Percentiles rank a stretch among this genome's conserved stretches.
Evolutionary conservation across 768 basidiomycete species (phyloP).

Genomic region (Jaapia argillacea): DNA sequence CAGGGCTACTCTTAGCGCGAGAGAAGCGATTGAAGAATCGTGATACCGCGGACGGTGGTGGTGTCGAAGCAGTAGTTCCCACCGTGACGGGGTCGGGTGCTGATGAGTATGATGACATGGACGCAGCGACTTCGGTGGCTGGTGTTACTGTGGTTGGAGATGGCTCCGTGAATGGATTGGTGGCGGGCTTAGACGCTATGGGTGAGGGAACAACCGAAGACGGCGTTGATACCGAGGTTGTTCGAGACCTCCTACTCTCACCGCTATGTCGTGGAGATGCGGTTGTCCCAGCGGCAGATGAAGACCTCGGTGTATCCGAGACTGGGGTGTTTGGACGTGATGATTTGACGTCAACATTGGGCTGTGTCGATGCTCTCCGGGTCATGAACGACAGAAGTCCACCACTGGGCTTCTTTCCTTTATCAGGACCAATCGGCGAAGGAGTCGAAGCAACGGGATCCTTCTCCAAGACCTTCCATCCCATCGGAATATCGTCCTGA

Average conservation of each 20-base stretch:
- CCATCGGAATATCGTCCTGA: constrained; percentile 54
- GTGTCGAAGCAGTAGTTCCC: constrained; percentile 7
- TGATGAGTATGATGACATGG: no score
- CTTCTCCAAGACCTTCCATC: constrained; percentile 58
- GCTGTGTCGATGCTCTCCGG: constrained; percentile 24
- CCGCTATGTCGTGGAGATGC: neutral
- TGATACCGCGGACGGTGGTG: constrained; percentile 59
- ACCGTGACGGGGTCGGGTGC: constrained; percentile 12
- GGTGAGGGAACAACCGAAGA: no score
- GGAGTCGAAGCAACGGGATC: no score
- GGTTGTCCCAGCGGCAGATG: constrained; percentile 2
- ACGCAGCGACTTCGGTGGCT: neutral
- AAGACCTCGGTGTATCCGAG: constrained; percentile 5
- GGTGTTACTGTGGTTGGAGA: constrained; percentile 10
- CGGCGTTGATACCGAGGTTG: no score
- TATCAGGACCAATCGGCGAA: no score
- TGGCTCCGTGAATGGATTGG: no score
- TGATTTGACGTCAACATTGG: constrained; percentile 7
- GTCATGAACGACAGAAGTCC: constrained; percentile 71
- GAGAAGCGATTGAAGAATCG: constrained; percentile 75
- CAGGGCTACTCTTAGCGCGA: constrained; percentile 26
- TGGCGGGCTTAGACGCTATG: no score
- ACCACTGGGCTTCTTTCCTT: constrained; percentile 33
- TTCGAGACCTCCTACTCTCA: no score
- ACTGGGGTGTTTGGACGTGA: constrained; percentile 6